phyloP scores from a whole-genome alignment of 306 rosid genomes.

The Amphicarpaea edgeworthii region DNA sequence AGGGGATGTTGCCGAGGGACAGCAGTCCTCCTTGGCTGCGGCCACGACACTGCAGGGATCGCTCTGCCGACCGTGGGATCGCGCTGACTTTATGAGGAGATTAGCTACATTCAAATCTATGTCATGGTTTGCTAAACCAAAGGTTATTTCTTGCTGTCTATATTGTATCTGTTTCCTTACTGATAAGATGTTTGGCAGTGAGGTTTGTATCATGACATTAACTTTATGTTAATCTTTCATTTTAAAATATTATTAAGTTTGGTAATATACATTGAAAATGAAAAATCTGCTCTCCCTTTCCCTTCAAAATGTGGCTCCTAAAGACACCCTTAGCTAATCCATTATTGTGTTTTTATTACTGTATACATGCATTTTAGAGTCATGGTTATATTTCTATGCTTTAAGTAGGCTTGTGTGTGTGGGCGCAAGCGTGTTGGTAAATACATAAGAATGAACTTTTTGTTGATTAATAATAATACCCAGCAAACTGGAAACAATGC shows the following conservation, averaged over 20 bases:
- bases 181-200: neutral
- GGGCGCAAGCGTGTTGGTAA: neutral
- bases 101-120: constrained; percentile 91
- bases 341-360: neutral
- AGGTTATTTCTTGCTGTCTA: constrained; percentile 56
- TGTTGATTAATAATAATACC: neutral
- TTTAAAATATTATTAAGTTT: neutral
- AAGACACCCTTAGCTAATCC: neutral
- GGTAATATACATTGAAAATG: neutral
- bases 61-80: constrained; percentile 92
- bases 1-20: constrained; percentile 52
- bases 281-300: neutral
- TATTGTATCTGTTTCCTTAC: neutral
- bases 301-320: neutral
- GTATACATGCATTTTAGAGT: neutral
- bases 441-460: no score
- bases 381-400: neutral
- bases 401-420: neutral
- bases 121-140: constrained; percentile 95
- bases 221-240: neutral
- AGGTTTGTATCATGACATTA: neutral
- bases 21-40: constrained; percentile 50
- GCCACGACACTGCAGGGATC: constrained; percentile 48
- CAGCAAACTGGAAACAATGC: neutral
- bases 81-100: constrained; percentile 82